These are phyloP conservation scores for Cotoneaster glaucophyllus DNA, from an alignment of 306 rosid species.

Conservation along the genomic window DNA sequence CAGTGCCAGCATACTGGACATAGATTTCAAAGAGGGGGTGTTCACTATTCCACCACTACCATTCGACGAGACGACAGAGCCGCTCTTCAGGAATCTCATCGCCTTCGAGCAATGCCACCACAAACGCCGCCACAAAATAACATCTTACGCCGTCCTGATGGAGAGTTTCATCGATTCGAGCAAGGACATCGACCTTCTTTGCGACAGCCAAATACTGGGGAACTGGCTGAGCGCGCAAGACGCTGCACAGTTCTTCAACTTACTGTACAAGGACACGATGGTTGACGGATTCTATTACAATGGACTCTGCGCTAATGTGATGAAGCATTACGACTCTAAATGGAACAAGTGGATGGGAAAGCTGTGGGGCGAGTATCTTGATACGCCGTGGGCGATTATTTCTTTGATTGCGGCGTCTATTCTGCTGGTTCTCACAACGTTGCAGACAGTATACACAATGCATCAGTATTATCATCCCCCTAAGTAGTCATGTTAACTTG, in stretches of 20 bases:
- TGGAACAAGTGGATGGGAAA: neutral
- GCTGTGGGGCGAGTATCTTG: slow-evolving; percentile 10
- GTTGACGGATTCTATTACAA: neutral
- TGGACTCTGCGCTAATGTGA: neutral
- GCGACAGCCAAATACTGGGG: neutral
- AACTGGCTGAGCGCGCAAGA: slow-evolving; percentile 7
- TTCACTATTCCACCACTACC: neutral
- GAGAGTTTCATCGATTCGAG: neutral
- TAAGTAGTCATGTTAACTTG: no score
- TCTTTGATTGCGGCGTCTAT: neutral
- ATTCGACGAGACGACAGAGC: neutral
- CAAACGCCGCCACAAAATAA: neutral
- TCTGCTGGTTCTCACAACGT: slow-evolving; percentile 9
- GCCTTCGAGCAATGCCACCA: slow-evolving; percentile 2
- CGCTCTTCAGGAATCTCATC: neutral
- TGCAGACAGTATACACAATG: slow-evolving; percentile 13
- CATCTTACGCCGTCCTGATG: slow-evolving; percentile 10
- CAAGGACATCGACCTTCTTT: neutral
- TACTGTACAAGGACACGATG: neutral
- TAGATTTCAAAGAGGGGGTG: neutral
- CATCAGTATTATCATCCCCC: neutral
- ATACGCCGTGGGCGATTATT: slow-evolving; percentile 17
- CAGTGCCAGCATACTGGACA: neutral
- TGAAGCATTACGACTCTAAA: fast-evolving
- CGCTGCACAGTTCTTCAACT: neutral